A percentile compares a stretch with the other conserved stretches of the same genome.
phyloP scores from a whole-genome alignment of 495 filamentous ascomycete species.

The Penicillium robsamsonii region DNA sequence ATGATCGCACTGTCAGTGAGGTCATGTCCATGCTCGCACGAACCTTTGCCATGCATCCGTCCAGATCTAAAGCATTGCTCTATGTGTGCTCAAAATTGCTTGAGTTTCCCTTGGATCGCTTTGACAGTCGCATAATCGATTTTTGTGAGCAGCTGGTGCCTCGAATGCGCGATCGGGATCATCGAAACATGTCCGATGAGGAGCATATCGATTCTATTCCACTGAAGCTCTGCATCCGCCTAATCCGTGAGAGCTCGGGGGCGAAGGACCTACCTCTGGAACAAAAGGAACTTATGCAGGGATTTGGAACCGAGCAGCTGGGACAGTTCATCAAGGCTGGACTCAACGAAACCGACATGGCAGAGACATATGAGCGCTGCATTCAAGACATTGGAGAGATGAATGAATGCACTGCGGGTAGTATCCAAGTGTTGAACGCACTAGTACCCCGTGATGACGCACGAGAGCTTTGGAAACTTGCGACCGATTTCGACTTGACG shows the following conservation, averaged over 20 bases:
- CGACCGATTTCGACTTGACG: slow-evolving; percentile 53
- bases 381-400: slow-evolving; percentile 56
- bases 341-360: slow-evolving; percentile 47
- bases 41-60: slow-evolving; percentile 58
- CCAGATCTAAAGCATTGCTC: slow-evolving; percentile 49
- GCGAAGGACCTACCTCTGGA: slow-evolving; percentile 38
- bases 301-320: slow-evolving; percentile 59
- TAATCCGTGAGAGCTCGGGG: slow-evolving; percentile 63
- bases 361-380: slow-evolving; percentile 55
- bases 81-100: slow-evolving; percentile 75
- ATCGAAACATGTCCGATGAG: background rate
- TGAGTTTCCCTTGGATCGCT: slow-evolving; percentile 61
- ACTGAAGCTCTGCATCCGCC: slow-evolving; percentile 56
- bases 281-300: slow-evolving; percentile 45
- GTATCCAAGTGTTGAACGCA: slow-evolving; percentile 65
- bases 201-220: slow-evolving; percentile 37
- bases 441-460: slow-evolving; percentile 49
- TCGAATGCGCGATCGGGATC: slow-evolving; percentile 28
- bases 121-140: slow-evolving; percentile 54
- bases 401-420: slow-evolving; percentile 60
- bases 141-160: slow-evolving; percentile 44
- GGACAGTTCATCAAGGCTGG: slow-evolving; percentile 50
- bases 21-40: slow-evolving; percentile 70
- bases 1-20: slow-evolving; percentile 79
- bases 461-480: slow-evolving; percentile 51